Base-by-base conservation (phyloP, 1,284 basidiomycete genomes). In the Crucibulum cyathiforme region DNA sequence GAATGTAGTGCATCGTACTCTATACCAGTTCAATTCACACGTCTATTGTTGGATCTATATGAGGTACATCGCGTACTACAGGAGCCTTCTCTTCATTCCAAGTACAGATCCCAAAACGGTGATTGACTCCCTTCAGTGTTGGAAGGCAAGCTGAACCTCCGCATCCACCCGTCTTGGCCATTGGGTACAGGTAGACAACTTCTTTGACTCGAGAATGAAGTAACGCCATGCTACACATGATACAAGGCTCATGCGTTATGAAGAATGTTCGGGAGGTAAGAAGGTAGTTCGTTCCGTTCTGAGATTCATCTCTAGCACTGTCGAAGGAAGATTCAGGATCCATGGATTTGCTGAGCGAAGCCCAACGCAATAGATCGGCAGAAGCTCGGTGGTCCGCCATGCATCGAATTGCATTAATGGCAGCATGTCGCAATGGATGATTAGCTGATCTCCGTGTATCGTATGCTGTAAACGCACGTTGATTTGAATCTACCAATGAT, bases 181-280 rank as follows among this genome's bases (percentile, higher is more conserved):
- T 92, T 0, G 92, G 85, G 38, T 85, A 71, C 24, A 96, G 71
- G 70, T 90, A 96, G 61, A 93, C 76, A 5, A 97, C 85, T 64
- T 95, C 90, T 65, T 92, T 89, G 55, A 97, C 94, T 19, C 96
- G 85, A 2, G 93, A 95, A 76, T 98, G 96, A 8, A 96, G 77
- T 17, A 98, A 78, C 2, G 95, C 94, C 96, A 98, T 98, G 64
- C 89, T 87, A 73, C 96, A 98, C 92, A 98, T 95, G 58, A 98
- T 85, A 68, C 96, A 98, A 3, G 96, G 96, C 68, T 98, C 96
- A 74, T 98, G 96, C 2, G 94, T 94, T 53, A 88, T 86, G 78
- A 98, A 98, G 24, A 98, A 79, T 2, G 89, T 88, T 34, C 90
- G 83, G 0, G 87, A 87, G 0, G 94, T 98, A 41, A 98, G 82